A percentile compares a stretch with the other conserved stretches of the same genome.
phyloP scores from a whole-genome alignment of 2,329 filamentous ascomycete species.

The Penicillium glabrum region DNA sequence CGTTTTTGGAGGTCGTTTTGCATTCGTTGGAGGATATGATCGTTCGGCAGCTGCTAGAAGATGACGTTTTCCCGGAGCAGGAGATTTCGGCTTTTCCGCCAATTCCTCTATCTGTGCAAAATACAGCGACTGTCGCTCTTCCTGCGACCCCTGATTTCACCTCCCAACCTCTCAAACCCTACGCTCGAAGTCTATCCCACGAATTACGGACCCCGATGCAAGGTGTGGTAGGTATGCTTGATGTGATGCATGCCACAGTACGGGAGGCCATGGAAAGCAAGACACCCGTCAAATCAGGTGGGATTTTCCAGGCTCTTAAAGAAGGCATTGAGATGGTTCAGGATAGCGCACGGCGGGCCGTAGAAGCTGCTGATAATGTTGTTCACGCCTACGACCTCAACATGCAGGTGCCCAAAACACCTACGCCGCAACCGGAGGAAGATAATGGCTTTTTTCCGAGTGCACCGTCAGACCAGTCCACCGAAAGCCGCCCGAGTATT shows the following conservation, averaged over 20 bases:
- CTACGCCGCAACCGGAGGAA: slow-evolving; percentile 51
- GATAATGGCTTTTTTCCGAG: slow-evolving; percentile 36
- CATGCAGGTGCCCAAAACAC: slow-evolving; percentile 70
- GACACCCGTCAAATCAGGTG: slow-evolving; percentile 50
- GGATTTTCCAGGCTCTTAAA: slow-evolving; percentile 62
- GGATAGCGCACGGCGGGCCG: slow-evolving; percentile 69
- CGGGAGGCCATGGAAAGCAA: slow-evolving; percentile 63
- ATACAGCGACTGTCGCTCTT: slow-evolving; percentile 49
- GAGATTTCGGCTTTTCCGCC: slow-evolving; percentile 23
- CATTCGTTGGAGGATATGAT: slow-evolving; percentile 69
- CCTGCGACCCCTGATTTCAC: slow-evolving; percentile 56
- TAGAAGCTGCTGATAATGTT: slow-evolving; percentile 73
- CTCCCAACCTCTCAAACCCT: slow-evolving; percentile 67
- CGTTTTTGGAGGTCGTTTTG: slow-evolving; percentile 65
- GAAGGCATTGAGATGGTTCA: slow-evolving; percentile 71
- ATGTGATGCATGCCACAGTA: slow-evolving; percentile 73
- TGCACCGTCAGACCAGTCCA: slow-evolving; percentile 19
- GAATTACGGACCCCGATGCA: slow-evolving; percentile 74
- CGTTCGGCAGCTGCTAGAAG: slow-evolving; percentile 55
- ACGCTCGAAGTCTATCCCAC: slow-evolving; percentile 70
- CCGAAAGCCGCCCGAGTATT: slow-evolving; percentile 40
- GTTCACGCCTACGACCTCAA: slow-evolving; percentile 75
- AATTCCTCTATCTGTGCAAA: slow-evolving; percentile 19
- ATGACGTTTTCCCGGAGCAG: slow-evolving; percentile 42
- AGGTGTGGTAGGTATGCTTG: slow-evolving; percentile 72